phyloP scores from a whole-genome alignment of 2,329 filamentous ascomycete species.

The Ceratocystis cubensis region DNA sequence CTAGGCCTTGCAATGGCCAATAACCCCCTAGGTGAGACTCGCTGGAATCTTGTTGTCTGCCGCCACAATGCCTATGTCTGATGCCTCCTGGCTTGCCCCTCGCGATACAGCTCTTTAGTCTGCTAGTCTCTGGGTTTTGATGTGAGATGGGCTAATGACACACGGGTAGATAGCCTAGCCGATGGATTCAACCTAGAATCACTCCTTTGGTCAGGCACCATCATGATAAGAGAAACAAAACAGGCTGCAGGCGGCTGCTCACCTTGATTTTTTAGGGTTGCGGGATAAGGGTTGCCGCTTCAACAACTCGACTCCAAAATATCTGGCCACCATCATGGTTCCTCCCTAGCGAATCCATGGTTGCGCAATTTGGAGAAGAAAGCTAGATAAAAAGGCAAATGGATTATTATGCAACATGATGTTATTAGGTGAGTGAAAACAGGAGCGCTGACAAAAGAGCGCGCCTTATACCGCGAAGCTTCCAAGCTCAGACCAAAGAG shows the following conservation, averaged over 20 bases:
- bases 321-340: neutral
- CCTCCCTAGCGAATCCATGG: neutral
- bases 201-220: neutral
- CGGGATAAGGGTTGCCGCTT: neutral
- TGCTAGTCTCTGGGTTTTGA: too few relatives aligned
- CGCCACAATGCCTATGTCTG: too few relatives aligned
- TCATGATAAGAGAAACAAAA: neutral
- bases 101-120: too few relatives aligned
- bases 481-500: neutral
- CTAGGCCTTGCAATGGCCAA: too few relatives aligned
- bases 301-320: neutral
- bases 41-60: too few relatives aligned
- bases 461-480: neutral
- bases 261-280: neutral
- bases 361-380: neutral
- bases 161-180: neutral
- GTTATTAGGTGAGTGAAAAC: neutral
- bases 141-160: neutral
- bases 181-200: neutral
- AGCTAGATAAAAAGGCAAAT: neutral
- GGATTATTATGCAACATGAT: neutral
- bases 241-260: neutral
- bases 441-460: neutral
- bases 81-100: too few relatives aligned
- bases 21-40: too few relatives aligned